phyloP scores from a whole-genome alignment of 2,329 filamentous ascomycete species.

The Knoxdaviesia proteae region DNA sequence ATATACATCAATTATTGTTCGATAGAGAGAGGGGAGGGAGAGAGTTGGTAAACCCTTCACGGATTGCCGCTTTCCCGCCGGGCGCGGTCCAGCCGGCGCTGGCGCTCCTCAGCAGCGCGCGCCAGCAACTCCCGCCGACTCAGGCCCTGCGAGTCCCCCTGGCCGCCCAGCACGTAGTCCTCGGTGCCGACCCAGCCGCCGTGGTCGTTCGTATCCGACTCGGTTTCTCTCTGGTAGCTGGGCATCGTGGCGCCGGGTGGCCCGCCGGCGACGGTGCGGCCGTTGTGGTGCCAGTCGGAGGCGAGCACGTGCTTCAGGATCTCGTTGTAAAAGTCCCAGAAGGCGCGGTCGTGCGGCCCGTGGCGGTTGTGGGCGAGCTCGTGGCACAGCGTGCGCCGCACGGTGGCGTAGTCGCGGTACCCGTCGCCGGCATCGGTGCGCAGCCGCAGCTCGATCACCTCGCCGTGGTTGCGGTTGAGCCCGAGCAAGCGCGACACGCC shows the following conservation, averaged over 20 bases:
- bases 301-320: constrained; percentile 69
- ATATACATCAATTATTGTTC: no score
- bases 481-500: constrained; percentile 56
- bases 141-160: constrained; percentile 26
- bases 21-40: background rate
- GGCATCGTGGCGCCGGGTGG: constrained; percentile 28
- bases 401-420: constrained; percentile 79
- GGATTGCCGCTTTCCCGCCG: background rate
- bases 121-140: constrained; percentile 57
- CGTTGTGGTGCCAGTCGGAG: constrained; percentile 58
- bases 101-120: constrained; percentile 47
- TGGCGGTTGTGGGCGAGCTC: constrained; percentile 87
- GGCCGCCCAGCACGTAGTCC: constrained; percentile 49
- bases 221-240: constrained; percentile 22
- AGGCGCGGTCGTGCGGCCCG: constrained; percentile 62
- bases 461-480: constrained; percentile 68
- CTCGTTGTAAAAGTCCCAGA: constrained; percentile 74
- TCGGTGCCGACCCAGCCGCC: constrained; percentile 56
- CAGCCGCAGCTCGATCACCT: constrained; percentile 75
- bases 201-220: constrained; percentile 40
- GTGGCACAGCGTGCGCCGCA: constrained; percentile 82
- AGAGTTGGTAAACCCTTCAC: background rate
- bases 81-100: constrained; percentile 1
- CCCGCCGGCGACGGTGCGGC: constrained; percentile 38
- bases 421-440: constrained; percentile 90